Percentiles rank a stretch among this genome's conserved stretches.
Conservation (phyloP, 176 grass and related monocot species). For the Oryza meyeriana region DNA sequence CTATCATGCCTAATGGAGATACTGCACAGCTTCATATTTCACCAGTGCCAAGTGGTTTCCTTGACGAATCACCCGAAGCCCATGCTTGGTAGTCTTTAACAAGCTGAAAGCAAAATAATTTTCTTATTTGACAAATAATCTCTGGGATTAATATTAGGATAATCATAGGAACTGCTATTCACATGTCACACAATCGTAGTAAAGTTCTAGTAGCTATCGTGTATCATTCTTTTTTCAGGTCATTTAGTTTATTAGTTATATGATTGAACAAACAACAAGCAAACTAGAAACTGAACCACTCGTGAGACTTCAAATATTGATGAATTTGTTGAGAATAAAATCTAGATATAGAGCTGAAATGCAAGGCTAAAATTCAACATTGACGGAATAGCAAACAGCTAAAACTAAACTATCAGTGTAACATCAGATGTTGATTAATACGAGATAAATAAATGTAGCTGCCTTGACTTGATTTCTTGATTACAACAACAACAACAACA, state of each 20-base stretch:
- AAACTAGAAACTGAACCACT: constrained; percentile 2
- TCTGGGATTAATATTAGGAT: not conserved
- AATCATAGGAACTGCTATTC: not conserved
- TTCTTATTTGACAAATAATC: not conserved
- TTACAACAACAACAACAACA: too few relatives aligned
- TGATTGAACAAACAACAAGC: not conserved
- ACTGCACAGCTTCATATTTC: constrained; percentile 66
- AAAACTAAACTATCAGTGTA: not conserved
- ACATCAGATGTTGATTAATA: not conserved
- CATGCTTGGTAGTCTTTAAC: constrained; percentile 89
- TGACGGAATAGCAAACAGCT: not conserved
- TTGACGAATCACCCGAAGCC: constrained; percentile 87
- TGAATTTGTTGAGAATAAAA: not conserved
- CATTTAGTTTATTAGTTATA: not conserved
- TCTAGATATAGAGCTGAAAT: not conserved
- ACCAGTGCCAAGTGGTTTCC: constrained; percentile 85
- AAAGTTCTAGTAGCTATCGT: not conserved
- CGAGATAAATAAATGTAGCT: not conserved
- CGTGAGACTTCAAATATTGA: not conserved
- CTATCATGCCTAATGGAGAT: constrained; percentile 12
- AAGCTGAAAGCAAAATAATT: constrained; percentile 50
- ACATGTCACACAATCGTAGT: not conserved
- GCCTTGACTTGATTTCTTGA: constrained; percentile 11
- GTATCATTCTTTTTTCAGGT: not conserved
- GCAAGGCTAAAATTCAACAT: not conserved